Base-by-base conservation (phyloP, 1,139 yeast genomes). In the Eremothecium gossypii region DNA sequence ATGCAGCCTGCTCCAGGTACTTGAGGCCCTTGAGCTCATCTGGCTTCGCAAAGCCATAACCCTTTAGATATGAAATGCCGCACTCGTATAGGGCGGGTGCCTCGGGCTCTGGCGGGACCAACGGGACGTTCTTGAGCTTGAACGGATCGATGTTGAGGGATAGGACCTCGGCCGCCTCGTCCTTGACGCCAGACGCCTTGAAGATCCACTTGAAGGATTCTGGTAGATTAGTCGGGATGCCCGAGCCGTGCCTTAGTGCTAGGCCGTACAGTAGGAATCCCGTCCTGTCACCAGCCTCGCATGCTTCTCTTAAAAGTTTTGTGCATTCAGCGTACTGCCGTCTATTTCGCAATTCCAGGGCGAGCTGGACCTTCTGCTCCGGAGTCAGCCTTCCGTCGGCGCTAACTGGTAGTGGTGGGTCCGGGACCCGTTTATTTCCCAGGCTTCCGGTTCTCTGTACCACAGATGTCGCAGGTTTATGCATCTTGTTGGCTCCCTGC, bases 181-280 rank as follows among this genome's bases (percentile, higher is more conserved):
- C 55, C 27, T 55, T 55, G 17, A 65, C 51, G 6, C 62, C 64
- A 17, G 69, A 70, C 0, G 79, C 77, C 42, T 58, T 61, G 49
- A 76, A 70, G 4, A 84, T 66, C 84, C 87, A 82, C 45, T 69
- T 65, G 36, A 80, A 67, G 1, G 87, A 76, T 42, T 71, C 74
- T 10, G 64, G 55, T 37, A 76, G 73, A 56, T 80, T 80, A 45
- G 71, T 73, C 27, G 76, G 70, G 11, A 80, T 77, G 0, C 94
- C 94, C 62, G 79, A 79, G 1, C 93, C 94, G 44, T 73, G 68
- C 43, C 83, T 67, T 28, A 83, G 62, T 0, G 91, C 82, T 50
- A 81, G 62, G 0, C 89, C 85, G 57, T 83, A 83, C 31, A 81
- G 60, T 38, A 78, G 70, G 82, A 78, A 82, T 1, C 91, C 94